Conservation (phyloP, 2,329 filamentous ascomycete species). For the Sphaerulina populicola region DNA sequence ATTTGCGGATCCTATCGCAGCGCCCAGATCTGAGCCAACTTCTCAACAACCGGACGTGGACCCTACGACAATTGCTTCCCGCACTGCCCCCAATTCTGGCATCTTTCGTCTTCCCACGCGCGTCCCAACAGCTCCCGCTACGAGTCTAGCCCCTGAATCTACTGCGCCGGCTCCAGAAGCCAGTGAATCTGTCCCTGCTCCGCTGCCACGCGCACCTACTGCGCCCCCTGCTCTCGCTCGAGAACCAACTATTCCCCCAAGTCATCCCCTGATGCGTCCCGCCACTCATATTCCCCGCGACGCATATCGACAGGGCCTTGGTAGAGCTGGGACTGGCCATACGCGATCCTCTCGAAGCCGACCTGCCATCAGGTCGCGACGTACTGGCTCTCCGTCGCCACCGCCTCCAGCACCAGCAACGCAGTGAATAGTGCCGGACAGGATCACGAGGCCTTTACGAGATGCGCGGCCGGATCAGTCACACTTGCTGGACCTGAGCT, state of each 20-base stretch:
- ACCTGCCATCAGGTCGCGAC: background rate
- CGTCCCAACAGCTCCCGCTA: constrained; percentile 1
- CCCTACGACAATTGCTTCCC: constrained; percentile 4
- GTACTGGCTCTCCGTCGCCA: background rate
- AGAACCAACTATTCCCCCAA: constrained; percentile 1
- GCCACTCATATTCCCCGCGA: constrained; percentile 8
- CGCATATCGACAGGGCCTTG: constrained; percentile 10
- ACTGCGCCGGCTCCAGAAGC: background rate
- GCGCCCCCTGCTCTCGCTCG: constrained; percentile 8
- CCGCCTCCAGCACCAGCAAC: constrained; percentile 1
- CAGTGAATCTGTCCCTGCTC: constrained; percentile 1
- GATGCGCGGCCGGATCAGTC: background rate
- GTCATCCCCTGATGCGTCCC: constrained; percentile 13
- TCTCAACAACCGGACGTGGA: background rate
- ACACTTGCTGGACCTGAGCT: constrained; percentile 3
- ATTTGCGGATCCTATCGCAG: constrained; percentile 1
- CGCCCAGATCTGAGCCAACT: background rate
- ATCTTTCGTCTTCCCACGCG: constrained; percentile 1
- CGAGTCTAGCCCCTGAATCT: too few species aligned
- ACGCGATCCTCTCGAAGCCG: background rate
- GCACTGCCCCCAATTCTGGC: background rate
- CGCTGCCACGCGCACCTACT: constrained; percentile 3
- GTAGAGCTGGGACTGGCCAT: constrained; percentile 3
- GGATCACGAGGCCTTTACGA: background rate
- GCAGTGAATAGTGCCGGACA: background rate